phyloP scores from a whole-genome alignment of 495 filamentous ascomycete genomes.

The Hyaloscypha variabilis region DNA sequence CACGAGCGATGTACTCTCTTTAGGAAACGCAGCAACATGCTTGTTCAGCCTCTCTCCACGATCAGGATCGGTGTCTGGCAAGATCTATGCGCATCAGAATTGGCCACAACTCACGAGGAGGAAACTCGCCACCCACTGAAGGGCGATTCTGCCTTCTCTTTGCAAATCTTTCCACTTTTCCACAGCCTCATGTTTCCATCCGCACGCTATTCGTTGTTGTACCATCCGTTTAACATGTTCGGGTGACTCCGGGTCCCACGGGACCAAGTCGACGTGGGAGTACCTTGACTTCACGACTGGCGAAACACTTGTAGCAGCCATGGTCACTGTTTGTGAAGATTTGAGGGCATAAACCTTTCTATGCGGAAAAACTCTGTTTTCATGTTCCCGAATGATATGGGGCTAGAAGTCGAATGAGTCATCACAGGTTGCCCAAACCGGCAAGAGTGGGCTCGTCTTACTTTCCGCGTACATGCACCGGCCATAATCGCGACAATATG shows the following conservation, averaged over 20 bases:
- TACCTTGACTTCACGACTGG: not conserved
- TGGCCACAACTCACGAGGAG: not conserved
- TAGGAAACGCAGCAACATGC: conserved; percentile 17
- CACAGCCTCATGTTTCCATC: conserved; percentile 37
- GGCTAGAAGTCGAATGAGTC: too few relatives aligned
- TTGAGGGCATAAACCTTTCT: not conserved
- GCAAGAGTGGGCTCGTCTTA: too few relatives aligned
- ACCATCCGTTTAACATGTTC: conserved; percentile 39
- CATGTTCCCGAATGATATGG: too few relatives aligned
- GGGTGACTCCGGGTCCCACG: conserved; percentile 40
- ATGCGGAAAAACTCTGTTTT: too few relatives aligned
- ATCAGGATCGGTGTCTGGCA: conserved; percentile 9
- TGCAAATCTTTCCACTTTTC: conserved; percentile 8
- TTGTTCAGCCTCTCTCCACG: conserved; percentile 10
- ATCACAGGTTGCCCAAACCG: too few relatives aligned
- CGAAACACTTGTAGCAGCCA: not conserved
- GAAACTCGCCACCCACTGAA: conserved; percentile 5
- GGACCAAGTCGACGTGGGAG: conserved; percentile 29
- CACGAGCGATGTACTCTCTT: conserved; percentile 34
- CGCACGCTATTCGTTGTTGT: conserved; percentile 43
- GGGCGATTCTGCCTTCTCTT: conserved; percentile 15
- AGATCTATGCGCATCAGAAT: conserved; percentile 16
- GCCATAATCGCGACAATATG: too few relatives aligned
- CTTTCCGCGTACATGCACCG: too few relatives aligned
- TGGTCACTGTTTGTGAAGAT: not conserved